Base-by-base conservation (phyloP, 805 yeast genomes). In the Candida coquimbonensis region DNA sequence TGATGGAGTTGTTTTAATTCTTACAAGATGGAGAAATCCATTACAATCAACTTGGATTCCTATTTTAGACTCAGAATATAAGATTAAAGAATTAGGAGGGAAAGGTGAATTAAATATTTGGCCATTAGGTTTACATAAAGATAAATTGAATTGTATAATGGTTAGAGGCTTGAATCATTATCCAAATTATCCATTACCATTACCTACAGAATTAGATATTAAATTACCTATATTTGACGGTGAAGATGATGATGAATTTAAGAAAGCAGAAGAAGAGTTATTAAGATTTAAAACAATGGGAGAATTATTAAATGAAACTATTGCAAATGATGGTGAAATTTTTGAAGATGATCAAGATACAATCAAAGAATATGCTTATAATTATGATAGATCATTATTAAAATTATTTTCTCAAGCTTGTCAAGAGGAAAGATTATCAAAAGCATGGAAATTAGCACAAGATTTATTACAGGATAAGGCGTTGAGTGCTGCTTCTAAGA, bases 21-120 rank as follows among this genome's bases (percentile, higher is more conserved):
- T 93, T 19, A 72, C 81, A 24, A 78, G 81, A 52, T 91, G 97
- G 96, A 73, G 96, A 54, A 77, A 75, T 21, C 70, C 83, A 0
- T 63, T 74, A 33, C 93, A 89, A 60, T 81, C 95, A 3, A 73
- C 81, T 49, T 91, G 98, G 97, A 70, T 87, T 12, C 98, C 98
- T 1, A 54, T 91, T 12, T 67, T 91, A 46, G 87, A 87, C 60
- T 49, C 66, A 1, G 62, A 59, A 8, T 60, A 59, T 57, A 76
- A 73, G 49, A 72, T 63, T 62, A 74, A 67, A 63, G 75, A 68
- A 64, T 75, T 63, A 50, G 73, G 79, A 36, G 73, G 72, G 35
- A 53, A 47, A 21, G 82, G 82, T 54, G 74, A 74, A 43, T 78
- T 87, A 63, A 73, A 74, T 44, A 81, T 83, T 53, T 89, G 97